These are phyloP conservation scores for Otatea glauca DNA, from an alignment of 176 grass and related monocot species.

Conservation along the genomic window DNA sequence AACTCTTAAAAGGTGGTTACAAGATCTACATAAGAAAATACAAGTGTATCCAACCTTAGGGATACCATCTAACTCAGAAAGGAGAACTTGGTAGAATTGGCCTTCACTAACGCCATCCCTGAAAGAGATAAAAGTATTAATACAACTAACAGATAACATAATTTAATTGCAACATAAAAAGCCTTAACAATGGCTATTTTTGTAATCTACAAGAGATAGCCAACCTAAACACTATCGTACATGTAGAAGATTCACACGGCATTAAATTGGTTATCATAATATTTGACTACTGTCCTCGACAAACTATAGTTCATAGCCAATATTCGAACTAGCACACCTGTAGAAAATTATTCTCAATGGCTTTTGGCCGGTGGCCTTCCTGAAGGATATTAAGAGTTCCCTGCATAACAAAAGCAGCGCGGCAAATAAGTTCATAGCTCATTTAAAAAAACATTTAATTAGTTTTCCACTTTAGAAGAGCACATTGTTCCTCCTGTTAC, in stretches of 20 bases:
- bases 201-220: background rate
- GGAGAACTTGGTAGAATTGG: constrained; percentile 97
- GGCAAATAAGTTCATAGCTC: background rate
- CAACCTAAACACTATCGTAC: constrained; percentile 27
- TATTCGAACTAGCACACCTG: constrained; percentile 50
- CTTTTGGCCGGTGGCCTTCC: constrained; percentile 97
- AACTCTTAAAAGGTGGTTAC: background rate
- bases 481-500: constrained; percentile 53
- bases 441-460: background rate
- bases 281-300: background rate
- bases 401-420: constrained; percentile 47
- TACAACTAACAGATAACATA: constrained; percentile 3
- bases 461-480: background rate
- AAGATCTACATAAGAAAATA: constrained; percentile 10
- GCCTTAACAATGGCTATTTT: background rate
- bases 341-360: constrained; percentile 98
- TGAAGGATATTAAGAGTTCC: constrained; percentile 95
- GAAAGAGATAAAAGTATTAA: constrained; percentile 29
- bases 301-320: background rate
- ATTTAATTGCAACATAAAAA: constrained; percentile 9
- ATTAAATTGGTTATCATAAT: background rate
- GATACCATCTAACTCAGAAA: constrained; percentile 96
- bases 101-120: constrained; percentile 99
- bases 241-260: constrained; percentile 48
- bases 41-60: constrained; percentile 71